Base-by-base conservation (phyloP, 176 grass and related monocot species). In the Secale cereale region DNA sequence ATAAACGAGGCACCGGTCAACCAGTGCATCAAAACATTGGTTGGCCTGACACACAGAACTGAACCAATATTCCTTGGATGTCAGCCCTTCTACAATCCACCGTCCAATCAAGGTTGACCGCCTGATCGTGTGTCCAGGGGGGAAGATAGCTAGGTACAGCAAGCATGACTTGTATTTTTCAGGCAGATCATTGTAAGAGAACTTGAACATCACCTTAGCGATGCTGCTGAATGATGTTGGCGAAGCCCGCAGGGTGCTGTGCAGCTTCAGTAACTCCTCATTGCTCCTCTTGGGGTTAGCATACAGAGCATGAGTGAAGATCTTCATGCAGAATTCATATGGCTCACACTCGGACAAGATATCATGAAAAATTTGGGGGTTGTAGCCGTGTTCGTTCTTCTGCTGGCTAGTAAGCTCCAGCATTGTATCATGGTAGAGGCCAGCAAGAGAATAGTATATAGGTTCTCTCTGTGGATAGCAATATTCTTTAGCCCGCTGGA, bases 281-380 rank as follows among this genome's bases (percentile, higher is more conserved):
- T 28, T 15, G 28, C 29, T 85, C 17, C 67, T 62, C 1, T 52
- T 79, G 16, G 81, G 81, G 0, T 73, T 88, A 20, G 26, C 19
- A 7, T 78, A 17, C 0, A 88, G 1, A 12, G 66, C 22, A 46
- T 73, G 81, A 8, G 17, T 4, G 2, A 88, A 83, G 8, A 70
- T 48, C 36, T 78, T 88, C 82, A 88, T 85, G 37, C 75, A 78
- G 7, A 85, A 54, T 3, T 62, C 81, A 72, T 61, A 0, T 15
- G 15, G 9, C 0, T 40, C 14, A 19, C 86, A 85, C 4, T 26
- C 20, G 0, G 27, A 19, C 16, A 79, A 13, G 11, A 88, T 85
- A 1, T 48, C 66, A 4, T 6, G n/a, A 3, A 56, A 2, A 12
- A 79, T 57, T 0, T 39, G 6, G 39, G 22, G 27, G 4, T 7